Evolutionary conservation across 1,284 basidiomycete species (phyloP).

Genomic region (Spongiforma sp.): DNA sequence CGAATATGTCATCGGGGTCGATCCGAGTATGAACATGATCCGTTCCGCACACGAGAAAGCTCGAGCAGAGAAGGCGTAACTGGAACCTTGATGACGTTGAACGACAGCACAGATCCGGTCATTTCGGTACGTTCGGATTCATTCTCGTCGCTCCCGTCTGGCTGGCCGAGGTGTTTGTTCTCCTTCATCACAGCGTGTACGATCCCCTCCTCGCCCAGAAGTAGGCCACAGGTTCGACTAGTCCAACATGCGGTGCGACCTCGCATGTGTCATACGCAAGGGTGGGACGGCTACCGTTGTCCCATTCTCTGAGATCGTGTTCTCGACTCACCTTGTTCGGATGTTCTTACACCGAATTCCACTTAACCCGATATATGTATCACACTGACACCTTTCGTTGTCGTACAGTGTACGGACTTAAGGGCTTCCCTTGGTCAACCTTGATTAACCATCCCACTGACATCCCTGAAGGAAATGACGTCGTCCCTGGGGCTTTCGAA

Average conservation of each 20-base stretch:
- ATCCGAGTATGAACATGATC: constrained; percentile 79
- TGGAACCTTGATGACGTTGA: too few species aligned
- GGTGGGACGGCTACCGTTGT: constrained; percentile 74
- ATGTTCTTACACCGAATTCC: constrained; percentile 72
- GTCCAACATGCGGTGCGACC: constrained; percentile 71
- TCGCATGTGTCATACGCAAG: constrained; percentile 64
- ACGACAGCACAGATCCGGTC: constrained; percentile 71
- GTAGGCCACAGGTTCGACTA: constrained; percentile 91
- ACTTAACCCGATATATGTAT: constrained; percentile 66
- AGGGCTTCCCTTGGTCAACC: constrained; percentile 64
- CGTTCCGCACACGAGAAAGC: constrained; percentile 53
- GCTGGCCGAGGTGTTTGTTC: background rate
- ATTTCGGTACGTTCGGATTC: constrained; percentile 43
- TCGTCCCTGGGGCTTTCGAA: too few species aligned
- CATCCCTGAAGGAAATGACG: too few species aligned
- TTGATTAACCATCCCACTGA: too few species aligned
- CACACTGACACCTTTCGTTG: constrained; percentile 61
- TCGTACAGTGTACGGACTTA: constrained; percentile 58
- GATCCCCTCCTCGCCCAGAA: constrained; percentile 59
- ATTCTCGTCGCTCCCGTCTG: too few species aligned
- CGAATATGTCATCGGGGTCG: constrained; percentile 66
- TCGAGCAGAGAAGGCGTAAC: constrained; percentile 23
- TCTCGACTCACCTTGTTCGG: background rate
- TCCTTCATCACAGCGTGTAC: background rate
- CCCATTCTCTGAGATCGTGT: background rate